Base-by-base conservation (phyloP, 768 basidiomycete species). In the Boletus rufocinnamomeus region DNA sequence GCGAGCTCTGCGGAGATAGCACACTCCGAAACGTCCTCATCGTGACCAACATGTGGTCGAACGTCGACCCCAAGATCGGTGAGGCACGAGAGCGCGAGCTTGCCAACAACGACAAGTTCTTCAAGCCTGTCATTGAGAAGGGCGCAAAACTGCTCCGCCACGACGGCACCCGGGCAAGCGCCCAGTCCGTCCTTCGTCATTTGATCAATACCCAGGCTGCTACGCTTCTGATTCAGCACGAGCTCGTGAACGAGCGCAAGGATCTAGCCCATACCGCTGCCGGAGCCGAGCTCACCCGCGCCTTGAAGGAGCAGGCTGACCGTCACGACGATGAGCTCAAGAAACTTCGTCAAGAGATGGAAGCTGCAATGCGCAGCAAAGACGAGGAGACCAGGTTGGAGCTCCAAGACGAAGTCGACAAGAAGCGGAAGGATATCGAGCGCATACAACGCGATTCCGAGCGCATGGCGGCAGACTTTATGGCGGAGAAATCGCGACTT, bases 1-100 rank as follows among this genome's bases (percentile, higher is more conserved):
- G 77, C 48, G 74, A 80, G 56, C 74, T 85, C 14, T 85, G 84
- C 60, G 84, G 84, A 16, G 78, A 80, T 21, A 72, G 55, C 45
- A 73, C 79, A 16, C 77, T 85, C 51, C 70, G 74, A 40, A 83
- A 79, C 58, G 81, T 85, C 30, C 72, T 81, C 28, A 76, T 85
- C 58, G 78, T 78, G 50, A 84, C 84, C 46, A 84, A 75, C 38
- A 83, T 80, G 80, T 84, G 83, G 82, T 77, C 73, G 6, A 70
- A 74, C 58, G 76, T 81, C 40, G 71, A 70, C 47, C 64, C 61
- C 43, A 72, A 72, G 45, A 34, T 75, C n/a, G 80, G 79, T 6
- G 66, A 74, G 57, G 69, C 69, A 4, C 73, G 84, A 27, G 83
- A 85, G 62, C 57, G 54, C 1, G 82, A 84, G 62, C 77, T 85